phyloP scores from a whole-genome alignment of 2,329 filamentous ascomycete genomes.

The Waltergamsia citrina region DNA sequence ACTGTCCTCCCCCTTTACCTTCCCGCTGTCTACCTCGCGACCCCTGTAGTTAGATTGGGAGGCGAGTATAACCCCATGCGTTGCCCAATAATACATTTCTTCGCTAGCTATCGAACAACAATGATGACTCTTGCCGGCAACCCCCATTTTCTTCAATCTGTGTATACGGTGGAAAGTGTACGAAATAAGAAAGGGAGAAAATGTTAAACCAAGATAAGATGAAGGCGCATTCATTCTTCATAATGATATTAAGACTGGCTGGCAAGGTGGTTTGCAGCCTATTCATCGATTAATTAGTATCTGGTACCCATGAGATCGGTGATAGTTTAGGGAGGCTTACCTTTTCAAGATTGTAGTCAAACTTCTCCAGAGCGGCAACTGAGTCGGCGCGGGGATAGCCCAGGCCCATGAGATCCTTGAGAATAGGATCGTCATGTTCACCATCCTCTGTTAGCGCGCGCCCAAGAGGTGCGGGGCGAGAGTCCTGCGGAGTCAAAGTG shows the following conservation, averaged over 20 bases:
- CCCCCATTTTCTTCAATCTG: slow-evolving; percentile 1
- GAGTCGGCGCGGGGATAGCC: slow-evolving; percentile 70
- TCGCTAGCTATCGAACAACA: slow-evolving; percentile 1
- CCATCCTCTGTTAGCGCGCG: slow-evolving; percentile 64
- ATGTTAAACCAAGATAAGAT: not conserved
- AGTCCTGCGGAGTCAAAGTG: slow-evolving; percentile 7
- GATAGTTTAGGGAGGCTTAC: slow-evolving; percentile 39
- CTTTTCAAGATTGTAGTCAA: slow-evolving; percentile 92
- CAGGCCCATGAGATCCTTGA: slow-evolving; percentile 86
- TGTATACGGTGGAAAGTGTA: not conserved
- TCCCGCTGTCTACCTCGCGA: not conserved
- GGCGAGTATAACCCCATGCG: too few relatives aligned
- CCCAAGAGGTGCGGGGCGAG: slow-evolving; percentile 29
- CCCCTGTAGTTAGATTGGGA: not conserved
- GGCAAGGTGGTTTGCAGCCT: slow-evolving; percentile 47
- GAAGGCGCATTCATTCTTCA: not conserved
- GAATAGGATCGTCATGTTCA: slow-evolving; percentile 81
- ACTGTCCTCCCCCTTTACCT: not conserved
- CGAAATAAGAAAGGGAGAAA: slow-evolving; percentile 1
- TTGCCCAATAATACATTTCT: slow-evolving; percentile 1
- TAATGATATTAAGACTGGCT: slow-evolving; percentile 34
- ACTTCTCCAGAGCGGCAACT: slow-evolving; percentile 78
- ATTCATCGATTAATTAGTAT: slow-evolving; percentile 8
- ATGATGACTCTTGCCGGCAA: not conserved
- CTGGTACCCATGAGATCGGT: not conserved